Evolutionary conservation across 2,329 filamentous ascomycete genomes (phyloP).

Genomic region (Tolypocladium capitatum): DNA sequence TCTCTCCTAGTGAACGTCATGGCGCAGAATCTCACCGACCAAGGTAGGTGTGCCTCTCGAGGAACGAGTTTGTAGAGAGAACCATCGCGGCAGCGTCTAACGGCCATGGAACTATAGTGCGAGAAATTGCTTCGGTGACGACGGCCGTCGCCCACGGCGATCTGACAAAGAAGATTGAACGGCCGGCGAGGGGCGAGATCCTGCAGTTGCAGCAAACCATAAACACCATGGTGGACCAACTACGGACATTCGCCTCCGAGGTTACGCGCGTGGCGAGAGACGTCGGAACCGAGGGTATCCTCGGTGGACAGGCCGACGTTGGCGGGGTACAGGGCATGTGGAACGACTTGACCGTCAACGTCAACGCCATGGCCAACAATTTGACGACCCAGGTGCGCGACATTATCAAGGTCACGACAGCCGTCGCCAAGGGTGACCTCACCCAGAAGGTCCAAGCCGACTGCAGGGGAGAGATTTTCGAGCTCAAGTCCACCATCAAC

Average conservation of each 20-base stretch:
- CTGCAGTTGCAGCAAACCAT: conserved; percentile 74
- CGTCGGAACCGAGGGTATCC: conserved; percentile 71
- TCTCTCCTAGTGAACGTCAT: conserved; percentile 56
- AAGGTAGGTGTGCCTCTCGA: conserved; percentile 30
- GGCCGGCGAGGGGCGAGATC: conserved; percentile 70
- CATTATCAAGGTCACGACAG: conserved; percentile 72
- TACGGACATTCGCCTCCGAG: conserved; percentile 72
- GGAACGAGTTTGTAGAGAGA: neutral
- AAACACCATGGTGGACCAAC: conserved; percentile 80
- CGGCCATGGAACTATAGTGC: conserved; percentile 32
- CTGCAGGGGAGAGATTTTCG: conserved; percentile 81
- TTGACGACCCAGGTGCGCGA: conserved; percentile 83
- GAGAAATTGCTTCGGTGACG: conserved; percentile 74
- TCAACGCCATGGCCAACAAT: conserved; percentile 81
- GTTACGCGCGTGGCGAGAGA: conserved; percentile 73
- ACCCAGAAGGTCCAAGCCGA: conserved; percentile 94
- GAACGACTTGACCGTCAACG: conserved; percentile 76
- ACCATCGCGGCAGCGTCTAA: conserved; percentile 4
- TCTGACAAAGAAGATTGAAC: conserved; percentile 72
- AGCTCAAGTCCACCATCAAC: conserved; percentile 97
- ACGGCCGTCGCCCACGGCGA: conserved; percentile 75
- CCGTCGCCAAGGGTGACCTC: conserved; percentile 71
- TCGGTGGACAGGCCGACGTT: conserved; percentile 72
- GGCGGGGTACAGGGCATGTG: conserved; percentile 79
- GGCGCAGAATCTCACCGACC: conserved; percentile 70